Evolutionary conservation across 345 rosid species (phyloP).

Genomic region (Pelargonium nanum): DNA sequence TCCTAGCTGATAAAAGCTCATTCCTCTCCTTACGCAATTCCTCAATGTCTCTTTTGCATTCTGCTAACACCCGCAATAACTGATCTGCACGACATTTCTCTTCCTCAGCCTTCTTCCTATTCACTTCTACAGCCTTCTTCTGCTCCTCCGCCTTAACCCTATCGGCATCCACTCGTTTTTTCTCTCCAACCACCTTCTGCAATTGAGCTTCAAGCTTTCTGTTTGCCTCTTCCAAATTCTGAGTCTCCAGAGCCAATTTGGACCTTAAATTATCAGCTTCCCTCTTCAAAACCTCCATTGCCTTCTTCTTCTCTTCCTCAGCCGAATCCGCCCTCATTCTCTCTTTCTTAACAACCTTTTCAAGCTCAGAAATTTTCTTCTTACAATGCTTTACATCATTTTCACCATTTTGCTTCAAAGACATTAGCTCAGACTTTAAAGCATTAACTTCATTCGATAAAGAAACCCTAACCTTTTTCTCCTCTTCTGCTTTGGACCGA

Average conservation of each 20-base stretch:
- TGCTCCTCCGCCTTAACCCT: conserved; percentile 15
- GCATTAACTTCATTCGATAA: background rate
- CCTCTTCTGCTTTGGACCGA: conserved; percentile 21
- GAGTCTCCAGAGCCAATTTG: conserved; percentile 33
- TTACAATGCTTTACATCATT: background rate
- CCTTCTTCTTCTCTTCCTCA: conserved; percentile 26
- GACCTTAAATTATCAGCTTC: conserved; percentile 43
- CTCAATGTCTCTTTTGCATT: conserved; percentile 27
- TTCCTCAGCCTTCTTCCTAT: conserved; percentile 20
- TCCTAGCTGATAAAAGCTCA: conserved; percentile 25
- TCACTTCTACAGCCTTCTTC: conserved; percentile 16
- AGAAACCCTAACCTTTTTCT: conserved; percentile 5
- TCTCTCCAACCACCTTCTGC: conserved; percentile 15
- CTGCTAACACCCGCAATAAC: conserved; percentile 30
- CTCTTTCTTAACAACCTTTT: background rate
- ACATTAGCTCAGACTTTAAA: background rate
- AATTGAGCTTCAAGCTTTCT: conserved; percentile 12
- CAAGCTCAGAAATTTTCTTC: background rate
- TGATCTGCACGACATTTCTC: conserved; percentile 26
- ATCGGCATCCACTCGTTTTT: conserved; percentile 17
- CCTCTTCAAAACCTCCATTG: conserved; percentile 41
- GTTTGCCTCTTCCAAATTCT: conserved; percentile 4
- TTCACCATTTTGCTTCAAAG: background rate
- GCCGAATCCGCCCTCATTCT: background rate
- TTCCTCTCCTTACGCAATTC: conserved; percentile 35